Evolutionary conservation across 192 early-diverging fungal species (phyloP).

Genomic region (Backusella parvicylindrica): DNA sequence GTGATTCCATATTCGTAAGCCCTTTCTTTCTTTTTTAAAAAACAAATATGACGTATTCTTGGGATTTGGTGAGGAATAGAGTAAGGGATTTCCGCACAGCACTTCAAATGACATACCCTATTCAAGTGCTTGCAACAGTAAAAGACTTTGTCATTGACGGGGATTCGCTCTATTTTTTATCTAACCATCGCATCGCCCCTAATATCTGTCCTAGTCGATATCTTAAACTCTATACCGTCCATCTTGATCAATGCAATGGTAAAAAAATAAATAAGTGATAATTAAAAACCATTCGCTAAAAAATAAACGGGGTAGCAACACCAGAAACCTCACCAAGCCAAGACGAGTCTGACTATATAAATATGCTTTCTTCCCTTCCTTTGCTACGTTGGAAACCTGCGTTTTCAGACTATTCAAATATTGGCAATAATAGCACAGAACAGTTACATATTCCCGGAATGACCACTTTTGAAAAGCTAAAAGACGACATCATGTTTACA

Average conservation of each 20-base stretch:
- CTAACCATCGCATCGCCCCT: constrained; percentile 11
- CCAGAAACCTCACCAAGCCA: not conserved
- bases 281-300: not conserved
- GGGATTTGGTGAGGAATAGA: constrained; percentile 57
- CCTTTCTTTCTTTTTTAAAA: not conserved
- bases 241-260: constrained; percentile 15
- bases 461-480: constrained; percentile 28
- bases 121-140: constrained; percentile 35
- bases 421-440: not conserved
- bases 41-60: constrained; percentile 27
- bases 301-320: no score
- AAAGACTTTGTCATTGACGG: constrained; percentile 56
- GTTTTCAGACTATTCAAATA: not conserved
- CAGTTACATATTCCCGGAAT: constrained; percentile 38
- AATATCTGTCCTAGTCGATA: constrained; percentile 10
- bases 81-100: constrained; percentile 49
- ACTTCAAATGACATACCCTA: constrained; percentile 30
- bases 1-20: not conserved
- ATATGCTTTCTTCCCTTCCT: not conserved
- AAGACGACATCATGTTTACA: constrained; percentile 29
- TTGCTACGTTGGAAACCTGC: not conserved
- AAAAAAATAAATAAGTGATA: not conserved
- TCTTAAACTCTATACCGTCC: constrained; percentile 24
- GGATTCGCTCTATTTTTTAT: constrained; percentile 52
- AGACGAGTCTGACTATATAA: not conserved